Conservation (phyloP, 352 stramenopile species). For the Phytophthora kernoviae region DNA sequence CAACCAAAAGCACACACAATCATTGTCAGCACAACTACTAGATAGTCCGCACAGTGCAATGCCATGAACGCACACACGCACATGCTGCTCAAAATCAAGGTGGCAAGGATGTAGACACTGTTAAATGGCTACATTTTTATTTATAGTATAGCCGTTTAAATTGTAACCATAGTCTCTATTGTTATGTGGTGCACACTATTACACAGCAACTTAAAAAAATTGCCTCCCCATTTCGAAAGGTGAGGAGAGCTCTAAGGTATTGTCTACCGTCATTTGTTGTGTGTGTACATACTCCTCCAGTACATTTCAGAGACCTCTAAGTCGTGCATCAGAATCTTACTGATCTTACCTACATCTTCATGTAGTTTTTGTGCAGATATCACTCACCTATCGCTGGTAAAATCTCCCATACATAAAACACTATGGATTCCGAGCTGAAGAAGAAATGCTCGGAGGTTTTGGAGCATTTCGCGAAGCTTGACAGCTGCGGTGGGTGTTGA, state of each 20-base stretch:
- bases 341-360: conserved; percentile 8
- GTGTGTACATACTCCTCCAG: not conserved
- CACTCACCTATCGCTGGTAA: not conserved
- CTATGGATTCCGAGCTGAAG: conserved; percentile 80
- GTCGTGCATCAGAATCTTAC: not conserved
- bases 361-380: conserved; percentile 15
- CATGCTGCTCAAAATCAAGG: conserved; percentile 8
- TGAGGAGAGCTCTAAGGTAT: conserved; percentile 7
- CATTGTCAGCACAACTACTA: not conserved
- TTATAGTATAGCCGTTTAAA: not conserved
- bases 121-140: conserved; percentile 11
- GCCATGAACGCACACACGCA: conserved; percentile 3
- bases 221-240: conserved; percentile 17
- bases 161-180: too few relatives aligned
- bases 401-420: not conserved
- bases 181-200: not conserved
- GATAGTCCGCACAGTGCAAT: not conserved
- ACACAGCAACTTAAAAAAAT: conserved; percentile 3
- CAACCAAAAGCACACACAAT: not conserved
- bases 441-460: conserved; percentile 84
- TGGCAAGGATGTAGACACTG: conserved; percentile 13
- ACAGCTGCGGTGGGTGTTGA: conserved; percentile 58
- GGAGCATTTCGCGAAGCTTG: conserved; percentile 84
- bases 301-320: not conserved
- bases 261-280: not conserved